These are phyloP conservation scores for Yamadazyma sp. DNA, from an alignment of 1,139 yeast species.

Conservation along the genomic window DNA sequence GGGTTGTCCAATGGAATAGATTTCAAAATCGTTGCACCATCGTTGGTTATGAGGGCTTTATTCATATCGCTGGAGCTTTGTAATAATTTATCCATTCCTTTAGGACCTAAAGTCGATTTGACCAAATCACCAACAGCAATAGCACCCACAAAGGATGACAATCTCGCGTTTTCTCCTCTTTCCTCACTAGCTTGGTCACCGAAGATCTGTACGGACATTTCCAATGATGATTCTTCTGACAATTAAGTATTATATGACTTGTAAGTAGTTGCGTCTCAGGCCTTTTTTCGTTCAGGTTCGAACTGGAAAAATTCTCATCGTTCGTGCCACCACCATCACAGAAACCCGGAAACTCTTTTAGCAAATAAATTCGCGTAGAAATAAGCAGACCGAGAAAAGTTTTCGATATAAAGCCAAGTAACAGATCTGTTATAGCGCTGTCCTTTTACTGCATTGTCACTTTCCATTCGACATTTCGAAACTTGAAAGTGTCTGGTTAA, in stretches of 20 bases:
- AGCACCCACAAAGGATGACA: conserved; percentile 97
- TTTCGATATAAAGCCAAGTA: conserved; percentile 1
- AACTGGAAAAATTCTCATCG: conserved; percentile 5
- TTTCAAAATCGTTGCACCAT: conserved; percentile 95
- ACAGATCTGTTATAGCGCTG: too few relatives aligned
- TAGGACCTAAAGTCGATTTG: conserved; percentile 94
- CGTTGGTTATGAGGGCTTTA: conserved; percentile 83
- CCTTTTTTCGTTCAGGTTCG: conserved; percentile 1
- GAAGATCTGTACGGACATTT: conserved; percentile 83
- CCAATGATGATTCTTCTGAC: not conserved
- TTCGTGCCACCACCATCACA: conserved; percentile 1
- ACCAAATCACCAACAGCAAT: conserved; percentile 98
- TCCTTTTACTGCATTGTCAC: too few relatives aligned
- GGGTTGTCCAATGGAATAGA: conserved; percentile 96
- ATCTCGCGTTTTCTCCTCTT: conserved; percentile 95
- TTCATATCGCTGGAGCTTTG: conserved; percentile 81
- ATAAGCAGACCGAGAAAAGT: conserved; percentile 3
- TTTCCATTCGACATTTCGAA: too few relatives aligned
- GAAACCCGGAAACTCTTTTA: not conserved
- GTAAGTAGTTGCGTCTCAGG: not conserved
- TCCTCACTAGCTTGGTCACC: conserved; percentile 98
- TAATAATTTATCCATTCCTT: conserved; percentile 95
- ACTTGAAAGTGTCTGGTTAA: too few relatives aligned
- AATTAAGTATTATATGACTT: not conserved
- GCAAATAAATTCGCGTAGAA: conserved; percentile 4